These are phyloP conservation scores for Jamesozyma piceae DNA, from an alignment of 805 yeast genomes.

Conservation along the genomic window DNA sequence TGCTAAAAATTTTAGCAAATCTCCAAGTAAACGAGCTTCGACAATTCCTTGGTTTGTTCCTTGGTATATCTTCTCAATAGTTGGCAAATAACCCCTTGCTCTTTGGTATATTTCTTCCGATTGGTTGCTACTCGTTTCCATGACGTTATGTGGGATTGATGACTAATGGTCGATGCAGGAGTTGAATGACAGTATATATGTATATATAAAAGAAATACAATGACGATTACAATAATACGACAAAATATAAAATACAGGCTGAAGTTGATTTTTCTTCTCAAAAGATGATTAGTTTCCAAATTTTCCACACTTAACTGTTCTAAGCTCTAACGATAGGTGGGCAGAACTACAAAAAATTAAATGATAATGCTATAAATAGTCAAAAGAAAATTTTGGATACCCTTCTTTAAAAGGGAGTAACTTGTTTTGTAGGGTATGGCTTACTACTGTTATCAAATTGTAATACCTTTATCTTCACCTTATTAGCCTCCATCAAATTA, in stretches of 20 bases:
- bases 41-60: slow-evolving; percentile 19
- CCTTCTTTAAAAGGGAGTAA: no score
- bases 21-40: slow-evolving; percentile 31
- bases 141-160: neutral
- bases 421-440: no score
- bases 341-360: no score
- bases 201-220: no score
- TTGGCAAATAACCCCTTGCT: slow-evolving; percentile 16
- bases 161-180: neutral
- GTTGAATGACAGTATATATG: neutral
- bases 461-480: no score
- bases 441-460: no score
- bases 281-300: neutral
- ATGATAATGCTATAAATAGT: no score
- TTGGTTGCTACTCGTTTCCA: neutral
- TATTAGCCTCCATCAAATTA: no score
- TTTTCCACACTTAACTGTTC: no score
- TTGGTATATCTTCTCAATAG: slow-evolving; percentile 24
- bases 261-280: neutral
- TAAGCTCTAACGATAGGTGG: no score
- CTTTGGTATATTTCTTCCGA: slow-evolving; percentile 4
- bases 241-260: neutral
- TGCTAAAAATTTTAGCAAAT: slow-evolving; percentile 32
- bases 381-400: no score
- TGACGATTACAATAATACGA: neutral